Base-by-base conservation (phyloP, 2,329 filamentous ascomycete genomes). In the Myriangium duriaei region DNA sequence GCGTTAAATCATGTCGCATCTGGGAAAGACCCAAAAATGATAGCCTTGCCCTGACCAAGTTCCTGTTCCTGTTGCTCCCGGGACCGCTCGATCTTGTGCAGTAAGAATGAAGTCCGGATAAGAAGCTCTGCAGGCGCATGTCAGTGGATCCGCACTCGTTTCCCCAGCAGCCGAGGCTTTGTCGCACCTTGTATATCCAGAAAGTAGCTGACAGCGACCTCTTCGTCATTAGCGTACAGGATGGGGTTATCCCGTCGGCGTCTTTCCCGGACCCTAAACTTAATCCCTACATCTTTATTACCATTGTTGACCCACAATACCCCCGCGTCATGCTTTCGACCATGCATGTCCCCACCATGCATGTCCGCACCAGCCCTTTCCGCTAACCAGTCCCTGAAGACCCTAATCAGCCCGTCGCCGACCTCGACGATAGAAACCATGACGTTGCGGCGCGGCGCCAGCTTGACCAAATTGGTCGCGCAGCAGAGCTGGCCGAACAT, bases 401-500 rank as follows among this genome's bases (percentile, higher is more conserved):
- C 65, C 17, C 82, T 69, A 28, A 85, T 62, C 4, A 84, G 70
- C 1, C 77, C 65, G 40, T 86, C 76, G 38, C 74, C 71, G 28
- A 88, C 63, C 30, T 74, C 76, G 36, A 79, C 69, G 43, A 76
- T 74, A 50, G 69, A 76, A 37, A 73, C 60, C 46, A 84, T 78
- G 1, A 81, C 54, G 3, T 74, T 76, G 14, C 64, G 67, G 17
- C 65, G 67, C 1, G 74, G 69, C 1, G 76, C 73, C 18, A 75
- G 63, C 52, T 78, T 78, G 43, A 84, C 76, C 26, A 92, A 58
- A 50, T 77, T 82, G 5, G 72, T 72, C 15, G 74, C 65, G 4
- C 74, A 71, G 52, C 79, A 80, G 9, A 91, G 67, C 57, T 91
- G 82, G 1, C 78, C 76, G 53, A 88, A 87, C 12, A 76, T 61